Base-by-base conservation (phyloP, 768 basidiomycete genomes). In the Phylloporus arenicola region DNA sequence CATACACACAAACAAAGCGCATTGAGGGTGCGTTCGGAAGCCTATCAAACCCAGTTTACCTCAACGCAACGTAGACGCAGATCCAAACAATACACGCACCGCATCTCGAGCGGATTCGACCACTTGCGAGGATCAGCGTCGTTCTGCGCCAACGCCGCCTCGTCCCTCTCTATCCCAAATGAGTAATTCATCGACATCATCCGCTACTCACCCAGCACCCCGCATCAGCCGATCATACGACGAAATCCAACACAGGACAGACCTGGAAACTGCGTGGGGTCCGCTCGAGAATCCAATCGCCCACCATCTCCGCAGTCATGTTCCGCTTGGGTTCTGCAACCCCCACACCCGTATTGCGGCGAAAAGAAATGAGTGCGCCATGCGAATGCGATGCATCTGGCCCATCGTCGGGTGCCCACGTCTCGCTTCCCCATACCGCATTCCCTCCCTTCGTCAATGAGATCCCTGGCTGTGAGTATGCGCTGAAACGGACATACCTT, bases 1-100 rank as follows among this genome's bases (percentile, higher is more conserved):
- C 95, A 70, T 98, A 97, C 3, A 93, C 80, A 56, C 94, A 97
- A 65, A 84, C 88, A 25, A 95, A 84, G 62, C 86, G 90, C 84
- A 96, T 87, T 5, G 85, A 87, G 1, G 95, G 93, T 0, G 96
- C 96, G 42, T 82, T 69, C 1, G 95, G 95, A 16, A 99, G 72
- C 56, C 89, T 90, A 47, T 31, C 3, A 22, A 34, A 44, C 31
- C 39, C 38, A 17, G 24, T 20, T 0, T 4, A 39, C 43, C 6
- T 29, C n/a, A 31, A 22, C 49, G 17, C 24, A 39, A 24, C 30
- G 43, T 37, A 48, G 4, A 22, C 6, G 6, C 34, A 12, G 22
- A 30, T 30, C 33, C 17, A 29, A 9, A 20, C 3, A 17, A 1
- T 16, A 50, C 63, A 22, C 44, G 20, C 56, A 86, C 86, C 83